These are phyloP conservation scores for Thymus mandschuricus DNA, from an alignment of 257 asterid genomes.

Conservation along the genomic window DNA sequence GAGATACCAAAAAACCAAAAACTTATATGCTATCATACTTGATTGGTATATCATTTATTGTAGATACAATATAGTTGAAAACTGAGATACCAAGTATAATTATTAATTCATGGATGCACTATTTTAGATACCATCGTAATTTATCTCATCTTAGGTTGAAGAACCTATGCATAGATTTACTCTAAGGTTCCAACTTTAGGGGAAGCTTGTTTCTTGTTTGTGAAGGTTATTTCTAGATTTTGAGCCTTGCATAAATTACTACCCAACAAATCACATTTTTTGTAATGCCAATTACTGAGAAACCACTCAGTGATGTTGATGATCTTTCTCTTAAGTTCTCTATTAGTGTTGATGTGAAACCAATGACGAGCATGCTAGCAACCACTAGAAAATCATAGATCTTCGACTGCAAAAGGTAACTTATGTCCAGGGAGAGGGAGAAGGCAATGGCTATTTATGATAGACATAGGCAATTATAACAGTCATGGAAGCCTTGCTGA, in stretches of 20 bases:
- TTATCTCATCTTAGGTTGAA: too few relatives aligned
- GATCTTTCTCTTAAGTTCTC: slow-evolving; percentile 65
- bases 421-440: slow-evolving; percentile 51
- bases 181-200: slow-evolving; percentile 36
- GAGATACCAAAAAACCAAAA: too few relatives aligned
- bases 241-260: slow-evolving; percentile 53
- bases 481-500: slow-evolving; percentile 44
- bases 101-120: too few relatives aligned
- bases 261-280: slow-evolving; percentile 49
- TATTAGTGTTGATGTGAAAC: slow-evolving; percentile 52
- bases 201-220: too few relatives aligned
- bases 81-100: too few relatives aligned
- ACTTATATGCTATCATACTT: too few relatives aligned
- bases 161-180: too few relatives aligned
- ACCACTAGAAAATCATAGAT: slow-evolving; percentile 57
- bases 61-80: too few relatives aligned
- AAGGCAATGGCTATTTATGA: slow-evolving; percentile 56
- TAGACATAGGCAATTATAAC: slow-evolving; percentile 60
- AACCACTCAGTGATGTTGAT: slow-evolving; percentile 63
- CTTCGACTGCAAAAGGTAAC: slow-evolving; percentile 46
- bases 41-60: too few relatives aligned
- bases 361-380: slow-evolving; percentile 45
- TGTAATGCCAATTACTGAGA: slow-evolving; percentile 57
- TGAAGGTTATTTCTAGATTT: slow-evolving; percentile 46
- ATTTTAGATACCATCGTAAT: too few relatives aligned